Conservation (phyloP, 2,329 filamentous ascomycete species). For the Sporothrix phasma region DNA sequence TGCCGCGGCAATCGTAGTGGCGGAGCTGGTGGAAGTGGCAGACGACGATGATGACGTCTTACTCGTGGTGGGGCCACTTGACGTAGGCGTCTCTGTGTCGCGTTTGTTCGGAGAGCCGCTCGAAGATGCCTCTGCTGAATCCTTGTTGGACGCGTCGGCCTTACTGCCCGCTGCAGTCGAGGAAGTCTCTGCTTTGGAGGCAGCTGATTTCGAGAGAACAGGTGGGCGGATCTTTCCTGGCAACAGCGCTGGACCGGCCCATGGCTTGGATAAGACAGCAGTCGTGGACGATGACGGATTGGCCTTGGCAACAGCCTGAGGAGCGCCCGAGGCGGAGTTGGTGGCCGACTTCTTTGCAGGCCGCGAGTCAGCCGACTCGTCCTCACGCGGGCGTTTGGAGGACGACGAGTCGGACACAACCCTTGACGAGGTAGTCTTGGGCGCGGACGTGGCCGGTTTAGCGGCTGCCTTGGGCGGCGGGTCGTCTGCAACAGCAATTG, state of each 20-base stretch:
- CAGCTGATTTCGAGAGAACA: constrained; percentile 29
- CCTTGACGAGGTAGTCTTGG: constrained; percentile 10
- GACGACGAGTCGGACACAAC: constrained; percentile 20
- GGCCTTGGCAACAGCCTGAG: constrained; percentile 16
- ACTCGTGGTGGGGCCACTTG: neutral
- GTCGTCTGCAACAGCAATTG: neutral
- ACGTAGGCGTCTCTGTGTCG: neutral
- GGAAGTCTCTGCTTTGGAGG: neutral
- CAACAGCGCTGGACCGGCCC: constrained; percentile 27
- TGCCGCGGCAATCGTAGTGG: neutral
- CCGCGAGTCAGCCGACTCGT: constrained; percentile 28
- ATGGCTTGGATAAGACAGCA: constrained; percentile 22
- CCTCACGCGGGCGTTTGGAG: constrained; percentile 31
- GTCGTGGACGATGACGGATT: constrained; percentile 27
- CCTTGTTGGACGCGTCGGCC: neutral
- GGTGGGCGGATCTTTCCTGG: constrained; percentile 39
- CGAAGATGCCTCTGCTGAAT: neutral
- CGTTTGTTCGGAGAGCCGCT: constrained; percentile 5
- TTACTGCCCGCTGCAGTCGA: constrained; percentile 15
- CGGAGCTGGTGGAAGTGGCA: neutral
- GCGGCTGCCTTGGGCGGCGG: constrained; percentile 15
- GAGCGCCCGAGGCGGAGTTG: constrained; percentile 22
- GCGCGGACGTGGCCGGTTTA: constrained; percentile 5
- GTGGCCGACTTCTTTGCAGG: constrained; percentile 31
- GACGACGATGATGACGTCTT: neutral